Evolutionary conservation across 495 filamentous ascomycete species (phyloP), one percentile per base, ranked within the genome.

Genomic region (Astrothelium macrocarpum): DNA sequence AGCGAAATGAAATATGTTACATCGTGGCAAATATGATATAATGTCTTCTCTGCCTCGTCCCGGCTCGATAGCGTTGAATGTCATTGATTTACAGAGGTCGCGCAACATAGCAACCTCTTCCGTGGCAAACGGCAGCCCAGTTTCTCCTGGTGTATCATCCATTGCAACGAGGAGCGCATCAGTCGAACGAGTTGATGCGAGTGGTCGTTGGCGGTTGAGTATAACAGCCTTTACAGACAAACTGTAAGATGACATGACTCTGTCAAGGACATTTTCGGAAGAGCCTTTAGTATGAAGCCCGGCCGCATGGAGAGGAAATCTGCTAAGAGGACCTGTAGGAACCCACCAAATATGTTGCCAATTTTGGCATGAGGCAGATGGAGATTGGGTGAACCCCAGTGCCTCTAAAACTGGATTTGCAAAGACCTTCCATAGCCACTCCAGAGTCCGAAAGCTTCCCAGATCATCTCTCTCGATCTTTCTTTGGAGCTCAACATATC

Each of bases 171-270:
- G 39, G 32, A 71, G 60, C 20, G 65, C 62, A 25, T 64, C 20
- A 45, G 11, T 32, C 42, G 62, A 23, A 12, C 34, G 18, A 42
- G 36, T 42, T 42, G 36, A 42, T 42, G 36, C 49, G 26, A 26
- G 62, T 7, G 5, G 36, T 7, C 36, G 36, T 59, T 20, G 39
- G 26, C 65, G 63, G 39, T 59, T 64, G 42, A 64, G 43, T 36
- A 66, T 23, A 11, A 75, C 34, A 62, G 68, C 67, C 59, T 71
- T 71, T 60, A 75, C 67, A 9, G 71, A 71, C 5, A 70, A 62
- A 60, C 61, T 70, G 61, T 75, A 75, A 0, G 73, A 75, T 10
- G 73, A 75, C 39, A 75, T 62, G 12, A 66, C 68, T 25, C 68
- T 28, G 39, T 66, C 62, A 14, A 72, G 56, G 3, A 68, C 66